Percentiles rank a stretch among this genome's conserved stretches.
phyloP scores from a whole-genome alignment of 1,284 basidiomycete genomes.

The Cryptococcus sp. region DNA sequence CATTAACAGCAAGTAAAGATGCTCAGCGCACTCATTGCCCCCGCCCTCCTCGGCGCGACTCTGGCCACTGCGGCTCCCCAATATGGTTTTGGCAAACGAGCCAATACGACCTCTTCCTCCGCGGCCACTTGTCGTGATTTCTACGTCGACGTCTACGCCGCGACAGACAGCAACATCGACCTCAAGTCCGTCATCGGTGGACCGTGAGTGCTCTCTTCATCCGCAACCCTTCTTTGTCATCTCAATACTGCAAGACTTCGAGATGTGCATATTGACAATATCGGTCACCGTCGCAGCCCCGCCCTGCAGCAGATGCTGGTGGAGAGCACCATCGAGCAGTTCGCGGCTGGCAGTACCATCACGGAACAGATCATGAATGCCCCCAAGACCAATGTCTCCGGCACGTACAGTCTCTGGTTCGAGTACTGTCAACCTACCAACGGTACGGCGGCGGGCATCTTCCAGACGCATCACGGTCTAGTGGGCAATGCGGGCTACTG shows the following conservation, averaged over 20 bases:
- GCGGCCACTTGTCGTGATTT: slow-evolving; percentile 19
- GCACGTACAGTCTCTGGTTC: slow-evolving; percentile 23
- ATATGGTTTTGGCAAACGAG: no score
- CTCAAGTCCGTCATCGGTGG: slow-evolving; percentile 22
- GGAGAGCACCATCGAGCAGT: slow-evolving; percentile 12
- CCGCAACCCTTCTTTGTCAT: neutral
- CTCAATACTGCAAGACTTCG: neutral
- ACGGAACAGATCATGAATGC: slow-evolving; percentile 19
- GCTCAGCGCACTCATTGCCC: no score
- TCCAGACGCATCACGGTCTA: slow-evolving; percentile 22
- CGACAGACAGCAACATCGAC: slow-evolving; percentile 20
- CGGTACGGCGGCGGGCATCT: slow-evolving; percentile 1
- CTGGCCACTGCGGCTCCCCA: no score
- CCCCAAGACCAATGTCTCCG: slow-evolving; percentile 16
- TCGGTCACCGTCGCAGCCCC: slow-evolving; percentile 9
- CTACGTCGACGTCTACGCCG: slow-evolving; percentile 15
- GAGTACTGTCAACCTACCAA: slow-evolving; percentile 26
- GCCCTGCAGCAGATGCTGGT: slow-evolving; percentile 18
- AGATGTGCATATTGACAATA: neutral
- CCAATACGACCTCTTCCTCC: neutral
- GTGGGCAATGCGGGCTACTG: slow-evolving; percentile 37
- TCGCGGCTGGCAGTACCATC: slow-evolving; percentile 17
- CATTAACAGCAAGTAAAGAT: neutral
- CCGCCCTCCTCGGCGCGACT: no score
- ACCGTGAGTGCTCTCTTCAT: slow-evolving; percentile 18